These are phyloP conservation scores for Oryza glaberrima DNA, from an alignment of 176 grass and related monocot genomes.

Conservation along the genomic window DNA sequence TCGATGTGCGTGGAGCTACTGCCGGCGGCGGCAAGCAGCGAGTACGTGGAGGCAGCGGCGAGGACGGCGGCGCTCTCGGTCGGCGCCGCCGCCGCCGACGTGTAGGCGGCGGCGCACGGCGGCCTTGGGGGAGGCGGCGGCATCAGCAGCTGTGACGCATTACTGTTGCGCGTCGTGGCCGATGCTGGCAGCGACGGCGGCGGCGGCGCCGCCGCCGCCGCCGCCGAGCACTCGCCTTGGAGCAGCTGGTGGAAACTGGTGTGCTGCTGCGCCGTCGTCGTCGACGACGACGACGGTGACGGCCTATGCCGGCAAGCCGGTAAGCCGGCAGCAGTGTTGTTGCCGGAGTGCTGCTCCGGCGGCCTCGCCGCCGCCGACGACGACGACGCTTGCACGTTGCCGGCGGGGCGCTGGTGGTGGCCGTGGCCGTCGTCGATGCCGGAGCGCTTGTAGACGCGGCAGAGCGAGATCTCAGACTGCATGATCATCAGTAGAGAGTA, in stretches of 20 bases:
- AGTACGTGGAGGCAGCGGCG: slow-evolving; percentile 55
- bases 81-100: slow-evolving; percentile 33
- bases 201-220: slow-evolving; percentile 4
- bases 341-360: slow-evolving; percentile 41
- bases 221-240: slow-evolving; percentile 49
- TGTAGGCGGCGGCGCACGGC: slow-evolving; percentile 17
- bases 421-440: slow-evolving; percentile 75
- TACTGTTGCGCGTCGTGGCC: slow-evolving; percentile 37
- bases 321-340: neutral
- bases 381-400: slow-evolving; percentile 32
- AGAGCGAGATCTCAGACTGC: slow-evolving; percentile 93
- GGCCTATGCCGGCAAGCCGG: slow-evolving; percentile 26
- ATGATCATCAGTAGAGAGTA: slow-evolving; percentile 2
- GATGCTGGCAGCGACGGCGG: slow-evolving; percentile 30
- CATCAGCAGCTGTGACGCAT: slow-evolving; percentile 12
- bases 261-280: slow-evolving; percentile 23
- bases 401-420: slow-evolving; percentile 36
- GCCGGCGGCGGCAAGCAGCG: slow-evolving; percentile 37
- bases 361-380: slow-evolving; percentile 34
- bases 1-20: slow-evolving; percentile 53
- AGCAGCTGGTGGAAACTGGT: slow-evolving; percentile 36
- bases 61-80: slow-evolving; percentile 25
- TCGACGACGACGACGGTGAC: slow-evolving; percentile 29
- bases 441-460: slow-evolving; percentile 89
- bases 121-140: slow-evolving; percentile 28